These are phyloP conservation scores for Penicillium paradoxum DNA, from an alignment of 495 filamentous ascomycete species.

Conservation along the genomic window DNA sequence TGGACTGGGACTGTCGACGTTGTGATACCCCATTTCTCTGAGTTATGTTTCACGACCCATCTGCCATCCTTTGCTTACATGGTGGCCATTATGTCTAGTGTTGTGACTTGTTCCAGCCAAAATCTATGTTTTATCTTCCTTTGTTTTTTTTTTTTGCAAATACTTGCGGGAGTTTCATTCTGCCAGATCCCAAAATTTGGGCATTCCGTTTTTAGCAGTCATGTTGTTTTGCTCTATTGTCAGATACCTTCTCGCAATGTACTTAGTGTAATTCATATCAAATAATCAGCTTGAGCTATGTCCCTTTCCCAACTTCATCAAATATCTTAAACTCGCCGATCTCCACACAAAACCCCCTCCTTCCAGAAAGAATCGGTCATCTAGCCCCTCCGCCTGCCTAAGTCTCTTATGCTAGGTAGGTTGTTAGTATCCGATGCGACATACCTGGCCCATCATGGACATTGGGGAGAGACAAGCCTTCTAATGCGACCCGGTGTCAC, in stretches of 20 bases:
- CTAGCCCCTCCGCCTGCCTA: background rate
- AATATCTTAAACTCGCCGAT: too few relatives aligned
- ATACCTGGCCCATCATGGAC: background rate
- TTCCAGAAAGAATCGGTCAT: too few relatives aligned
- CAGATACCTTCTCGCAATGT: slow-evolving; percentile 43
- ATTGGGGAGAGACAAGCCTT: background rate
- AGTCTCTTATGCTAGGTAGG: background rate
- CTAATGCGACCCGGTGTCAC: background rate
- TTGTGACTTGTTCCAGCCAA: slow-evolving; percentile 9
- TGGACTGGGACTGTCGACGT: slow-evolving; percentile 21
- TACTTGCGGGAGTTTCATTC: slow-evolving; percentile 6
- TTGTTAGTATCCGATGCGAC: background rate
- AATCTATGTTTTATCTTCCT: background rate
- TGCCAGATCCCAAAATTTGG: slow-evolving; percentile 6
- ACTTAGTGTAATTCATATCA: slow-evolving; percentile 29
- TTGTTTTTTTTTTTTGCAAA: background rate
- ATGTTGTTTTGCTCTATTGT: slow-evolving; percentile 13
- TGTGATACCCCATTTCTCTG: slow-evolving; percentile 28
- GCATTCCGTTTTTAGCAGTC: slow-evolving; percentile 6
- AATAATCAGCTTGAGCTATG: slow-evolving; percentile 12
- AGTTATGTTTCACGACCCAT: slow-evolving; percentile 30
- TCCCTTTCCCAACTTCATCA: too few relatives aligned
- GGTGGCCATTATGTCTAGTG: slow-evolving; percentile 10
- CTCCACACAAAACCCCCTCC: too few relatives aligned
- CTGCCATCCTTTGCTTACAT: slow-evolving; percentile 9